A percentile compares a stretch with the other conserved stretches of the same genome.
Evolutionary conservation across 768 basidiomycete genomes (phyloP).

Genomic region (Pisolithus albus): DNA sequence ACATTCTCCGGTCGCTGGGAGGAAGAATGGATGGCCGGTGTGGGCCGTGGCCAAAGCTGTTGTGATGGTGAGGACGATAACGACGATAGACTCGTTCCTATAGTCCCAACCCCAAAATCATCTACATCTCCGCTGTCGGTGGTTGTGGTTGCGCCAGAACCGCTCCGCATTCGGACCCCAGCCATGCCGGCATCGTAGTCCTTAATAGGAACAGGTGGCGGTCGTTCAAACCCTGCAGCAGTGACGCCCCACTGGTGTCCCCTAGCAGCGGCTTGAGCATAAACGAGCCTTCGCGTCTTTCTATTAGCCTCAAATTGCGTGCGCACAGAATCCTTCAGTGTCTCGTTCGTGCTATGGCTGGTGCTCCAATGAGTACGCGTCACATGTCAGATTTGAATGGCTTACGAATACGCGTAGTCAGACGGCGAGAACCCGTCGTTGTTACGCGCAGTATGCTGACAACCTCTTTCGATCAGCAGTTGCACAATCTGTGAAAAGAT

Average conservation of each 20-base stretch:
- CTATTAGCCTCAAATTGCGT: conserved; percentile 75
- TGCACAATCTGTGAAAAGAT: conserved; percentile 56
- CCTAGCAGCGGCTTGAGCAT: conserved; percentile 64
- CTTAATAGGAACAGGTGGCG: conserved; percentile 42
- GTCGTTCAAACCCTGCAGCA: conserved; percentile 32
- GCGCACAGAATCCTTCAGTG: conserved; percentile 75
- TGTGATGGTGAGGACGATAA: conserved; percentile 61
- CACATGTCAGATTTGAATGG: not conserved
- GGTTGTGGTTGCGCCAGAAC: conserved; percentile 70
- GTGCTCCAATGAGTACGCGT: conserved; percentile 2
- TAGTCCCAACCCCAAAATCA: conserved; percentile 33
- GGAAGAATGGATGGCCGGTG: conserved; percentile 3
- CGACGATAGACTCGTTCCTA: conserved; percentile 44
- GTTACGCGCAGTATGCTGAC: conserved; percentile 75
- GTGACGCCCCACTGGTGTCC: conserved; percentile 54
- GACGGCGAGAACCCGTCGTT: conserved; percentile 88
- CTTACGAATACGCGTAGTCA: conserved; percentile 73
- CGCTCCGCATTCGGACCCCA: conserved; percentile 62
- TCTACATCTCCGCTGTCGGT: conserved; percentile 69
- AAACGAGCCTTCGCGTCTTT: conserved; percentile 62
- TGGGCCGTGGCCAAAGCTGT: conserved; percentile 31
- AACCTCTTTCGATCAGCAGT: conserved; percentile 83
- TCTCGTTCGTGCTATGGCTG: conserved; percentile 70
- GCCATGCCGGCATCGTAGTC: conserved; percentile 28
- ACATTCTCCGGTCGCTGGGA: conserved; percentile 25